phyloP scores from a whole-genome alignment of 2,329 filamentous ascomycete genomes.

The Fusarium avenaceum region DNA sequence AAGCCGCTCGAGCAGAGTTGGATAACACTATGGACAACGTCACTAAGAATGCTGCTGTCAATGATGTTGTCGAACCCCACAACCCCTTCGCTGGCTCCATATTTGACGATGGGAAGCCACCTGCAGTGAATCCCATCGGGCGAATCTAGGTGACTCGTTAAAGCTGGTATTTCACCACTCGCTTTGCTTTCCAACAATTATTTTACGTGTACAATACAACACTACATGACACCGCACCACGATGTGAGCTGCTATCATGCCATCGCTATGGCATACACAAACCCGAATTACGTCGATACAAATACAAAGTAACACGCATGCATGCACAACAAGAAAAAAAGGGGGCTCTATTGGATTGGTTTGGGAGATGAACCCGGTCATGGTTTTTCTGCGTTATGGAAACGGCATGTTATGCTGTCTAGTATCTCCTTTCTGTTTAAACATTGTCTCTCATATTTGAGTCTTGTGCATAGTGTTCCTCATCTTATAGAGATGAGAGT shows the following conservation, averaged over 20 bases:
- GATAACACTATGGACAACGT: constrained; percentile 52
- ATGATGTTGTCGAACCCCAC: constrained; percentile 11
- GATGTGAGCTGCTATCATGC: constrained; percentile 10
- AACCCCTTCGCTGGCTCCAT: constrained; percentile 37
- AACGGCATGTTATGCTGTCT: constrained; percentile 11
- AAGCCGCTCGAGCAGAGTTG: constrained; percentile 55
- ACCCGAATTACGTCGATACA: constrained; percentile 14
- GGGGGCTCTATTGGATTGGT: constrained; percentile 37
- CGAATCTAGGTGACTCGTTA: constrained; percentile 6
- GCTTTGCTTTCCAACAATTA: constrained; percentile 4
- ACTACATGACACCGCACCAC: constrained; percentile 2
- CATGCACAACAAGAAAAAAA: constrained; percentile 29
- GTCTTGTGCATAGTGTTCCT: constrained; percentile 12
- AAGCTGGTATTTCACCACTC: constrained; percentile 4
- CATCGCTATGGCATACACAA: constrained; percentile 20
- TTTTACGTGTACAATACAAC: constrained; percentile 30
- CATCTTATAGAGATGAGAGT: constrained; percentile 18
- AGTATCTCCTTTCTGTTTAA: constrained; percentile 7
- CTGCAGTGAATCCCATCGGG: constrained; percentile 20
- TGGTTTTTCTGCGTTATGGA: constrained; percentile 30
- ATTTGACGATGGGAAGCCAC: constrained; percentile 35
- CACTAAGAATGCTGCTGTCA: constrained; percentile 39
- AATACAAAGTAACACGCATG: constrained; percentile 23
- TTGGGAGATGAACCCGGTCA: constrained; percentile 24
- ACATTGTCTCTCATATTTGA: constrained; percentile 15